These are phyloP conservation scores for Vachellia collinsii DNA, from an alignment of 306 rosid species.

Conservation along the genomic window DNA sequence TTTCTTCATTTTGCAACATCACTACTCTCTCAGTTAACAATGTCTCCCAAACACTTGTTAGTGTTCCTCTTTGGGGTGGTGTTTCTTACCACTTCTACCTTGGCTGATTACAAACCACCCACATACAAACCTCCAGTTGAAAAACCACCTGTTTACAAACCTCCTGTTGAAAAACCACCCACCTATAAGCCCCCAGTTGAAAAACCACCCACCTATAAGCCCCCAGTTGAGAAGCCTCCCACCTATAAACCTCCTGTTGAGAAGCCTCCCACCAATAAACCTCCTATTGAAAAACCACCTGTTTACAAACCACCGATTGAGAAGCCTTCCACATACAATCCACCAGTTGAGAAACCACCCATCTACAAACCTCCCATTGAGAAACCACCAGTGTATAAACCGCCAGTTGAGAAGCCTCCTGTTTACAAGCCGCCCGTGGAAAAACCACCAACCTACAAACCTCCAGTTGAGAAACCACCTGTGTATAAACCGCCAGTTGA, in stretches of 20 bases:
- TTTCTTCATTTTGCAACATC: background rate
- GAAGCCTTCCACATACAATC: background rate
- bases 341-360: conserved; percentile 5
- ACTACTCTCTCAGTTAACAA: background rate
- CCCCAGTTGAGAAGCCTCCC: background rate
- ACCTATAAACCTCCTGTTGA: background rate
- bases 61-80: conserved; percentile 13
- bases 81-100: background rate
- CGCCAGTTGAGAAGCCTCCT: background rate
- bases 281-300: background rate
- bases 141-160: background rate
- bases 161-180: background rate
- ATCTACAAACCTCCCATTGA: background rate
- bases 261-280: background rate
- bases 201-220: background rate
- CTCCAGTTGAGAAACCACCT: conserved; percentile 28
- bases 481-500: background rate
- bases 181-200: background rate
- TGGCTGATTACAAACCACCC: conserved; percentile 1
- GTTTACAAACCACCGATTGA: background rate
- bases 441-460: conserved; percentile 21
- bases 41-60: conserved; percentile 11
- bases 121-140: background rate
- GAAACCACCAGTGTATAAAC: background rate
- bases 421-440: background rate